A percentile compares a stretch with the other conserved stretches of the same genome.
These are phyloP conservation scores for Aspergillus campestris DNA, from an alignment of 495 filamentous ascomycete genomes.

Conservation along the genomic window DNA sequence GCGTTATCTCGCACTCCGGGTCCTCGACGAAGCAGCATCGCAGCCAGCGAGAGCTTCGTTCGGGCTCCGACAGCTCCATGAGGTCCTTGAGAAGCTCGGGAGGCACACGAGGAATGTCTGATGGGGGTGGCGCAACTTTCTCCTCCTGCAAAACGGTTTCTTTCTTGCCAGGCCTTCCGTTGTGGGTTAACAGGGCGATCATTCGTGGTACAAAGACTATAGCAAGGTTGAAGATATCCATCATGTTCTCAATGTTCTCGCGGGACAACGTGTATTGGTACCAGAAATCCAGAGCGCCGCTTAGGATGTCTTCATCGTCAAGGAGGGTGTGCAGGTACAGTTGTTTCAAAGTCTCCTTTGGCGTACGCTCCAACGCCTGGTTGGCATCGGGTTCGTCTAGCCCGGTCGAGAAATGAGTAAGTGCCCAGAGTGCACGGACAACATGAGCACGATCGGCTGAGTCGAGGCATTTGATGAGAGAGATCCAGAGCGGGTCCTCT, in stretches of 20 bases:
- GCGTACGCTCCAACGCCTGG: constrained; percentile 60
- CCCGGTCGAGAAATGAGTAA: constrained; percentile 82
- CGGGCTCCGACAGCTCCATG: constrained; percentile 69
- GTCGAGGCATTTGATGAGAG: constrained; percentile 59
- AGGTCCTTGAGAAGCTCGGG: constrained; percentile 68
- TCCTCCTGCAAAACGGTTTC: constrained; percentile 38
- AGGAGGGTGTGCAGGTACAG: constrained; percentile 75
- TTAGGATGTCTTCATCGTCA: constrained; percentile 84
- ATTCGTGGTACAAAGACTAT: constrained; percentile 64
- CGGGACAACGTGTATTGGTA: constrained; percentile 87
- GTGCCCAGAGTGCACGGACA: constrained; percentile 69
- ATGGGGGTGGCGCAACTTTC: constrained; percentile 38
- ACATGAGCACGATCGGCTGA: constrained; percentile 80
- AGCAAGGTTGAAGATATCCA: constrained; percentile 53
- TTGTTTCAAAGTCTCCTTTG: constrained; percentile 52
- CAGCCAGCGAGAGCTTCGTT: constrained; percentile 78
- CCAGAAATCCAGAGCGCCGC: constrained; percentile 83
- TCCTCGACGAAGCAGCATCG: constrained; percentile 71
- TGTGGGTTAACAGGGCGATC: constrained; percentile 63
- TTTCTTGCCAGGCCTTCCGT: constrained; percentile 38
- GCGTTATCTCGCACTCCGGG: constrained; percentile 74
- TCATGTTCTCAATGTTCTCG: constrained; percentile 70
- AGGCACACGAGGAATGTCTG: constrained; percentile 68
- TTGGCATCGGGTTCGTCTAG: constrained; percentile 61
- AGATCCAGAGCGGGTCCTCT: constrained; percentile 69